These are phyloP conservation scores for Trichophyton benhamiae DNA, from an alignment of 2,329 filamentous ascomycete species.

Conservation along the genomic window DNA sequence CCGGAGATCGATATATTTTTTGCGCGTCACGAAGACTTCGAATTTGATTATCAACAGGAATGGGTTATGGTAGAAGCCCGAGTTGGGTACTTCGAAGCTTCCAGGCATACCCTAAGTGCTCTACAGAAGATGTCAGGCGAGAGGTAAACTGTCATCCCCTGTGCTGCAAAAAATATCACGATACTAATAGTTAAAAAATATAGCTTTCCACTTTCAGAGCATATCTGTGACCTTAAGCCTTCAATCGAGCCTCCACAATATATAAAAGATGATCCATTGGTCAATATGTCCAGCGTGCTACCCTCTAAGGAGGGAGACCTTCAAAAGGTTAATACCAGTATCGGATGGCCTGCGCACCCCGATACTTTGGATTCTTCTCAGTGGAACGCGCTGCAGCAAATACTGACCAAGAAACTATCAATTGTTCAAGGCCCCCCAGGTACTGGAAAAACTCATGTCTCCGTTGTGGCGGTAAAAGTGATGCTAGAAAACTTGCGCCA, in stretches of 20 bases:
- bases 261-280: constrained; percentile 36
- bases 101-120: constrained; percentile 58
- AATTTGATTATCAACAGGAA: constrained; percentile 56
- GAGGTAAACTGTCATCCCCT: constrained; percentile 20
- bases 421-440: constrained; percentile 76
- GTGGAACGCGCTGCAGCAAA: constrained; percentile 52
- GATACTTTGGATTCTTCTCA: constrained; percentile 59
- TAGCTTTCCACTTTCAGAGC: constrained; percentile 35
- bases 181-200: background rate
- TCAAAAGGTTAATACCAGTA: constrained; percentile 41
- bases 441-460: constrained; percentile 71
- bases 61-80: constrained; percentile 70
- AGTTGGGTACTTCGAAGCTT: constrained; percentile 63
- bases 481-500: constrained; percentile 47
- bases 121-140: constrained; percentile 54
- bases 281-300: constrained; percentile 40
- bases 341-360: constrained; percentile 35
- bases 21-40: constrained; percentile 45
- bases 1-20: constrained; percentile 68
- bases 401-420: constrained; percentile 58
- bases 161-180: background rate
- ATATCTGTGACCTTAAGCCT: constrained; percentile 29
- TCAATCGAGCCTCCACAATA: constrained; percentile 42
- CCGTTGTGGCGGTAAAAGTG: constrained; percentile 56
- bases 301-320: constrained; percentile 19